phyloP scores from a whole-genome alignment of 208 protist species.

The Trichomonas tenax region DNA sequence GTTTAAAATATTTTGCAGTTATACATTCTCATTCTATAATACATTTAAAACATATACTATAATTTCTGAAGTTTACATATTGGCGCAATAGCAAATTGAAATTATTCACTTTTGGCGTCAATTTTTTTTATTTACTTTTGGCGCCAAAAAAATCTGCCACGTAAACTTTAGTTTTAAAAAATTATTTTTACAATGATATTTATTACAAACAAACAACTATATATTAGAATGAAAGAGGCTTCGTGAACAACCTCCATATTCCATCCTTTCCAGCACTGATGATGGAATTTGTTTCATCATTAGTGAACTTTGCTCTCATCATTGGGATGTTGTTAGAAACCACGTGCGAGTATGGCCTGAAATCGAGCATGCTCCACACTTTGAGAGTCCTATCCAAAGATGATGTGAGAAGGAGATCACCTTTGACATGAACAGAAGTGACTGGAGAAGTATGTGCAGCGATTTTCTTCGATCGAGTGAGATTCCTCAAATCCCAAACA shows the following conservation, averaged over 20 bases:
- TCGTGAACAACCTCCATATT: neutral
- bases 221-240: neutral
- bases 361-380: neutral
- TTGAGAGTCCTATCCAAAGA: neutral
- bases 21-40: no score
- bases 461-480: neutral
- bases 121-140: no score
- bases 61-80: no score
- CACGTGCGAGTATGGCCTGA: neutral
- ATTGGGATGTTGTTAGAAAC: neutral
- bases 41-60: no score
- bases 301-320: neutral
- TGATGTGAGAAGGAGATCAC: neutral
- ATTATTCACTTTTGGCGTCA: no score
- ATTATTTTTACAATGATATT: no score
- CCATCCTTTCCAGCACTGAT: neutral
- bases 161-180: no score
- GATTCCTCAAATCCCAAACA: conserved; percentile 3
- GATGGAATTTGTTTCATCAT: neutral
- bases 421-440: neutral
- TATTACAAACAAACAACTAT: neutral
- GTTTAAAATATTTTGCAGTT: no score
- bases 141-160: no score
- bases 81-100: no score
- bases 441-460: neutral